Evolutionary conservation across 176 grass and related monocot genomes (phyloP), one percentile per base, ranked within the genome.

Genomic region (Musa acuminata): DNA sequence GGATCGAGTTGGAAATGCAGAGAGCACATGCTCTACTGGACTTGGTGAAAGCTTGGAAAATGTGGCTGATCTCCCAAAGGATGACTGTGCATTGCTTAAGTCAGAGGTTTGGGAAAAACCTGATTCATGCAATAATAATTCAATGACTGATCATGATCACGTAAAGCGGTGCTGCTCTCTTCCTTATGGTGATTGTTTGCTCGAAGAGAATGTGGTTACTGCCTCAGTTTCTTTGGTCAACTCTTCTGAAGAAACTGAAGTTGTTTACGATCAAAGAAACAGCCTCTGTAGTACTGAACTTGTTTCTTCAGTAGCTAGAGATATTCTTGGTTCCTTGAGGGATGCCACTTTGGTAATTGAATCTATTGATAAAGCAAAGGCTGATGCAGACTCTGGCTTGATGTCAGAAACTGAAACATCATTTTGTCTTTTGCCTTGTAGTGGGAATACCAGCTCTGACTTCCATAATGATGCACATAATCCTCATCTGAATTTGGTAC

Each of bases 201-300:
- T 19, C 4, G 76, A 55, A 65, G 64, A 73, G 24, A 29, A 69
- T 55, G 67, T 87, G 73, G 82, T 76, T 64, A 49, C 53, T 52
- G 53, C 62, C 63, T 76, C 71, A 58, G 4, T 79, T 59, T 17
- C 73, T 62, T 48, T 72, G 35, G 75, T 75, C 2, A 72, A 49
- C 69, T 64, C 66, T 54, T 23, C 67, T 81, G 80, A 51, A 11
- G 62, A 84, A 85, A 79, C 80, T 78, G 70, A 87, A 22, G 35
- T 79, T 66, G 71, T 85, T 10, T 73, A 26, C 68, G 75, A 79
- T 59, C 80, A 63, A 57, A 71, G 63, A 67, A 83, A 79, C 51
- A 69, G 53, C 51, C 65, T 9, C 27, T 78, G 72, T 70, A 64
- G 69, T 80, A 63, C 53, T 13, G 24, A 83, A 81, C n/a, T 83